Percentiles rank a stretch among this genome's conserved stretches.
phyloP scores from a whole-genome alignment of 2,329 filamentous ascomycete species.

The Talaromyces piceae region DNA sequence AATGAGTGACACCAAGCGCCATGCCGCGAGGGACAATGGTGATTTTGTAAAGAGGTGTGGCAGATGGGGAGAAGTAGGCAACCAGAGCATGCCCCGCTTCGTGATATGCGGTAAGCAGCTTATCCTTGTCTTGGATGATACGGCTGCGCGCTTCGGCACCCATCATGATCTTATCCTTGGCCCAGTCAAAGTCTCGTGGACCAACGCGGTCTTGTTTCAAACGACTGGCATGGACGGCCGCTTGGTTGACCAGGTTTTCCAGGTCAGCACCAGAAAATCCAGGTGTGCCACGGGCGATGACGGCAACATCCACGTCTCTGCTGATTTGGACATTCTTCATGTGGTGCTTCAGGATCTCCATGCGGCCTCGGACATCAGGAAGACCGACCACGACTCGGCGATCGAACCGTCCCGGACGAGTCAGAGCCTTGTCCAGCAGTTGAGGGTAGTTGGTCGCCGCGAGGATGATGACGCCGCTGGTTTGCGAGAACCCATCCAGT shows the following conservation, averaged over 20 bases:
- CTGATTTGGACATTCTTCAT: conserved; percentile 81
- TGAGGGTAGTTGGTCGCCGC: conserved; percentile 95
- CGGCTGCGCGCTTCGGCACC: conserved; percentile 85
- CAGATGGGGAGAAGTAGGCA: conserved; percentile 69
- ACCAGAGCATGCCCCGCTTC: conserved; percentile 94
- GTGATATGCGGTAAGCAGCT: conserved; percentile 90
- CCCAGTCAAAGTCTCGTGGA: conserved; percentile 85
- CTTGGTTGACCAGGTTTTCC: conserved; percentile 95
- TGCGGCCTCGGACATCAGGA: conserved; percentile 85
- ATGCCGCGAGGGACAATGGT: conserved; percentile 90
- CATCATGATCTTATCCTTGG: conserved; percentile 97
- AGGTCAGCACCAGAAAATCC: conserved; percentile 93
- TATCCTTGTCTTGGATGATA: conserved; percentile 87
- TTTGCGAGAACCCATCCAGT: conserved; percentile 92
- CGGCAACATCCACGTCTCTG: conserved; percentile 71
- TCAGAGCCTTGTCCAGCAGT: conserved; percentile 87
- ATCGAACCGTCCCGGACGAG: conserved; percentile 90
- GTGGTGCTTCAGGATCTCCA: conserved; percentile 90
- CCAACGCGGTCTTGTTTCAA: conserved; percentile 68
- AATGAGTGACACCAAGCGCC: conserved; percentile 77
- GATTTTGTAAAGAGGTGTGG: conserved; percentile 85
- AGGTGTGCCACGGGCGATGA: conserved; percentile 78
- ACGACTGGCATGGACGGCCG: conserved; percentile 88
- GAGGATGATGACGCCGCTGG: conserved; percentile 89
- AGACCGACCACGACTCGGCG: conserved; percentile 82